These are phyloP conservation scores for Fusarium sp. DNA, from an alignment of 2,329 filamentous ascomycete genomes.

Conservation along the genomic window DNA sequence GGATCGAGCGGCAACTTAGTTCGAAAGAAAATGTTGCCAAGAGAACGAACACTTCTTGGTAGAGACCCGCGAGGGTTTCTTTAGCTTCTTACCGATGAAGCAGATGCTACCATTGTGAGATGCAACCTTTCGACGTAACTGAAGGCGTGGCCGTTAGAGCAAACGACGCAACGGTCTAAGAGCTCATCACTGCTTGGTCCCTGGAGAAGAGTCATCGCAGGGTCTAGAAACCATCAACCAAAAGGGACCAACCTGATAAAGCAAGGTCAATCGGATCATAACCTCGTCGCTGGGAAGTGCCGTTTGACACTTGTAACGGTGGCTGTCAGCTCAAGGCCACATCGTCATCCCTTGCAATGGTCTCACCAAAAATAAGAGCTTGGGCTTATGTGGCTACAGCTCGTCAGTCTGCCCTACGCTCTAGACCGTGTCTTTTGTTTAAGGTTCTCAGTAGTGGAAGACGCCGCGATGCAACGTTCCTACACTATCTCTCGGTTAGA, in stretches of 20 bases:
- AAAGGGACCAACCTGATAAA: not conserved
- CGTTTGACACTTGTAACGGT: not conserved
- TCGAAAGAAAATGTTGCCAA: not conserved
- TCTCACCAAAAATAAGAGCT: slow-evolving; percentile 18
- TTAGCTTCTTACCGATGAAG: not conserved
- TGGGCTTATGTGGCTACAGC: slow-evolving; percentile 18
- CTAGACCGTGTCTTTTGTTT: slow-evolving; percentile 6
- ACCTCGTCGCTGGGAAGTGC: slow-evolving; percentile 9
- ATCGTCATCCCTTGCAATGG: slow-evolving; percentile 8
- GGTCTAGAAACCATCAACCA: not conserved
- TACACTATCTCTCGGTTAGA: slow-evolving; percentile 3
- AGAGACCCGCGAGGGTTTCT: not conserved
- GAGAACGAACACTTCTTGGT: not conserved
- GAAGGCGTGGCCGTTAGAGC: not conserved
- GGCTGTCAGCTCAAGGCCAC: slow-evolving; percentile 7
- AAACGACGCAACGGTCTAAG: not conserved
- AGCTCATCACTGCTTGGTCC: not conserved
- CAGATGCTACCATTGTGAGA: not conserved
- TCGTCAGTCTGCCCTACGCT: not conserved
- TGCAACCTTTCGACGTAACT: not conserved
- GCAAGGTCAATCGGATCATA: not conserved
- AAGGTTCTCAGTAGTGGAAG: slow-evolving; percentile 6
- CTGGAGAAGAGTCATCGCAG: not conserved
- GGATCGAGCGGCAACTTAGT: not conserved
- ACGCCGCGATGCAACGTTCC: slow-evolving; percentile 27